Evolutionary conservation across 2,329 filamentous ascomycete genomes (phyloP), one percentile per base, ranked within the genome.

Genomic region (Phialemoniopsis sp.): DNA sequence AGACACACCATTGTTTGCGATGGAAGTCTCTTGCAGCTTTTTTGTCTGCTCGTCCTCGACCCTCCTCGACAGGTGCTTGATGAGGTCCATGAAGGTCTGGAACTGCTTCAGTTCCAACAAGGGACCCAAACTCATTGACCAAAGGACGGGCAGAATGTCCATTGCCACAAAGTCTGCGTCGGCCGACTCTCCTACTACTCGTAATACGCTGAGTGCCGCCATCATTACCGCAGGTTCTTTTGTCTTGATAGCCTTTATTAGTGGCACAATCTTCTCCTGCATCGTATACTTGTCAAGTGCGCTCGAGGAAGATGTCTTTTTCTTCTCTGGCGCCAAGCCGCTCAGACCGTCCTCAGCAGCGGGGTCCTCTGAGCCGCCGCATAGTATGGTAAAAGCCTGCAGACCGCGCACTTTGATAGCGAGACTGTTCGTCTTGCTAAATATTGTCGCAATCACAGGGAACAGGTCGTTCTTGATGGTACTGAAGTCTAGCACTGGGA

Each of bases 191-290:
- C 89, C 89, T 19, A 98, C 84, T 36, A 95, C 85, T 36, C 78
- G 80, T 48, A 97, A 81, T 1, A 96, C 89, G 40, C 83, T 84
- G 28, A 97, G 70, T 1, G 89, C 85, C 6, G 91, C 90, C 72
- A 97, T 86, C 87, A 97, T 97, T 9, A 98, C 93, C 8, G 89
- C 90, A 0, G 93, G 93, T 59, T 98, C 93, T 58, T 95, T 97
- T 0, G 93, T 98, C 64, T 95, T 97, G 67, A 98, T 97, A 3
- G 75, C 89, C 55, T 87, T 89, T 44, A 98, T 73, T 5, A 97
- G 67, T 1, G 93, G 93, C 0, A 97, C 78, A 28, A 98, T 87
- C 67, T 96, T 97, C 58, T 98, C 93, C 59, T 98, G 93, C 67
- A 98, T 91, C 0, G 93, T 97, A 56, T 93, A 97, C 60, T 97